Base-by-base conservation (phyloP, 1,139 yeast species). In the Trichomonascaceae sp. region DNA sequence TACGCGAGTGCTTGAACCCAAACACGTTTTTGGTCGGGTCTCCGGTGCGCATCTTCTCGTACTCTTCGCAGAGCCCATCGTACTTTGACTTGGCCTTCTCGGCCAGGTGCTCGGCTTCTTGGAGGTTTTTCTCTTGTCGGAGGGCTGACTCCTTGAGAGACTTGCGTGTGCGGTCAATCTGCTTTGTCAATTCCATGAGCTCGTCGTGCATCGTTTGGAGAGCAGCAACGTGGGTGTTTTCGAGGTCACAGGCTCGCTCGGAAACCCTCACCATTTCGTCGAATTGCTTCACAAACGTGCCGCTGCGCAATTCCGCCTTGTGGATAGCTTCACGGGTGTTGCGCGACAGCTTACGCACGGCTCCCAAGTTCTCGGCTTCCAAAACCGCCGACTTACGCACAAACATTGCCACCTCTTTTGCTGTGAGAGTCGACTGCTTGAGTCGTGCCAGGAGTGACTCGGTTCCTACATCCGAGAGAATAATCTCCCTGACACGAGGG, bases 21-120 rank as follows among this genome's bases (percentile, higher is more conserved):
- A 60, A 54, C 51, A 82, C 84, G 37, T 69, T 68, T 55, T 79
- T 82, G 38, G 78, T 69, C 16, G 94, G 95, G 51, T 87, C 97
- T 0, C 79, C 69, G 34, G 76, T 71, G 48, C 78, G 74, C 36
- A 85, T 68, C 46, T 79, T 76, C 46, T 89, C 96, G 56, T 84
- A 70, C 47, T 89, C 97, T 37, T 76, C 81, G 51, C 95, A 84
- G 25, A 84, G 61, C 38, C 81, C 76, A 51, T 71, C 73, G 54
- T 87, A 87, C 52, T 79, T 82, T 34, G 68, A 63, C 54, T 78
- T 82, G 6, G 97, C 93, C 69, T 87, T 85, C 42, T 84, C 95
- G 1, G 94, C 95, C 28, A 74, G 69, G 35, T 66, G 62, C 34
- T 87, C 85, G 2, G 95, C 74, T 40, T 89, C 97, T 8, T 65